These are phyloP conservation scores for Neurospora sp. DNA, from an alignment of 2,329 filamentous ascomycete species.

Conservation along the genomic window DNA sequence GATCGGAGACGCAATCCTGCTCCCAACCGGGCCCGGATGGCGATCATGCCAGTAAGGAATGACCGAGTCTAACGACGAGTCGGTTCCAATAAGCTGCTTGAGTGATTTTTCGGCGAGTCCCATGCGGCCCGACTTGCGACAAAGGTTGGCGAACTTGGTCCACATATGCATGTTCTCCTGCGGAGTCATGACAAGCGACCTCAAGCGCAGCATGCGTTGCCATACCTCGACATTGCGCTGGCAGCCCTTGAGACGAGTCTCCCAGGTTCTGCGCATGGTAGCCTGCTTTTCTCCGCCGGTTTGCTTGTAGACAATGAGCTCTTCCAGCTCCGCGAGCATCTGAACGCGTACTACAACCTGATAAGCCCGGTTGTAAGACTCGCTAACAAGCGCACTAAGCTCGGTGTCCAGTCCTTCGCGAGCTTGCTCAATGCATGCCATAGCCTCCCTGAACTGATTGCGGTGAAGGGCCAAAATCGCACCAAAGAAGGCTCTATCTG, in stretches of 20 bases:
- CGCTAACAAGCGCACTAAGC: conserved; percentile 88
- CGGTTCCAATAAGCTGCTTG: conserved; percentile 73
- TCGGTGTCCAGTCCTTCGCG: conserved; percentile 92
- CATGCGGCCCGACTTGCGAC: conserved; percentile 89
- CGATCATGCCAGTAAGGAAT: conserved; percentile 49
- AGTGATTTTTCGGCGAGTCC: conserved; percentile 92
- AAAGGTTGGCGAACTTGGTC: conserved; percentile 98
- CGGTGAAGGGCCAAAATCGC: conserved; percentile 91
- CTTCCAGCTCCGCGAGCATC: conserved; percentile 97
- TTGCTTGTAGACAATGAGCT: conserved; percentile 97
- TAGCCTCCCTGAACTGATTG: conserved; percentile 87
- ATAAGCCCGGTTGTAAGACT: conserved; percentile 96
- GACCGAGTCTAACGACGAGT: conserved; percentile 49
- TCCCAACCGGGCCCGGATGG: conserved; percentile 24
- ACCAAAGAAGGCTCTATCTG: conserved; percentile 94
- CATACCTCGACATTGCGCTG: conserved; percentile 97
- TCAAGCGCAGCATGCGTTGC: conserved; percentile 94
- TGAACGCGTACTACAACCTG: conserved; percentile 96
- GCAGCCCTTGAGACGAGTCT: conserved; percentile 85
- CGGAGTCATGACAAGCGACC: conserved; percentile 83
- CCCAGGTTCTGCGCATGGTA: conserved; percentile 90
- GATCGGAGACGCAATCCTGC: conserved; percentile 60
- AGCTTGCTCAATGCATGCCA: conserved; percentile 81
- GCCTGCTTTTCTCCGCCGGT: conserved; percentile 80
- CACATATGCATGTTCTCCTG: conserved; percentile 97